These are phyloP conservation scores for Geoglossum glabrum DNA, from an alignment of 495 filamentous ascomycete species.

Conservation along the genomic window DNA sequence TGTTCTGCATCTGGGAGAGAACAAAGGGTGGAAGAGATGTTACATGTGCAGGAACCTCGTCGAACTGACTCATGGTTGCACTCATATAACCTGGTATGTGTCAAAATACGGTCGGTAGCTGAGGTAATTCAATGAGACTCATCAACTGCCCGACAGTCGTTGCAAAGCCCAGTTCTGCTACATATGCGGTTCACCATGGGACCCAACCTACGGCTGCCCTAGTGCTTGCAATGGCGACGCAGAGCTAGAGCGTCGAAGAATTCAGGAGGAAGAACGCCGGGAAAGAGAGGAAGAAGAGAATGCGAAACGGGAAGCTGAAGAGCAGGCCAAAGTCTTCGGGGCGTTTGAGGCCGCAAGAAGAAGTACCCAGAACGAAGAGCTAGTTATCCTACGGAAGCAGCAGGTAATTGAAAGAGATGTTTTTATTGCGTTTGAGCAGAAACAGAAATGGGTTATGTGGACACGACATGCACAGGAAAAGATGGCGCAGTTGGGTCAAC, in stretches of 20 bases:
- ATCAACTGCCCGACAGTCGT: neutral
- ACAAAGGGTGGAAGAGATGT: neutral
- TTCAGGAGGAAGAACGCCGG: neutral
- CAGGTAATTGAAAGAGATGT: slow-evolving; percentile 37
- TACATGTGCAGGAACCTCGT: neutral
- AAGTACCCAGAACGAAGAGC: slow-evolving; percentile 26
- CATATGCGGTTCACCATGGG: slow-evolving; percentile 34
- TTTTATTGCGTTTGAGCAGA: slow-evolving; percentile 33
- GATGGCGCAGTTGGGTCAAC: slow-evolving; percentile 21
- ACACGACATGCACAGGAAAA: slow-evolving; percentile 24
- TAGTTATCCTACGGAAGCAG: slow-evolving; percentile 28
- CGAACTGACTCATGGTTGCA: neutral
- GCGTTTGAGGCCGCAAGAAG: slow-evolving; percentile 21
- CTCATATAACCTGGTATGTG: neutral
- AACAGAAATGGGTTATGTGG: slow-evolving; percentile 33
- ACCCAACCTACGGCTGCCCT: slow-evolving; percentile 30
- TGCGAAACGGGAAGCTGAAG: neutral
- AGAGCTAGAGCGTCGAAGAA: slow-evolving; percentile 20
- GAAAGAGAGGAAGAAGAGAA: neutral
- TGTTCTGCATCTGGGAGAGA: neutral
- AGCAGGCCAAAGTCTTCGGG: neutral
- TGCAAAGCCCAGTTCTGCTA: slow-evolving; percentile 17
- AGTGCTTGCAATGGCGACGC: slow-evolving; percentile 34
- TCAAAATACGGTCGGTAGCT: neutral
- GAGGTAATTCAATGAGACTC: neutral